Percentiles rank a stretch among this genome's conserved stretches.
Evolutionary conservation across 139 green algal species (phyloP).

Genomic region (Limnomonas spitsbergensis): DNA sequence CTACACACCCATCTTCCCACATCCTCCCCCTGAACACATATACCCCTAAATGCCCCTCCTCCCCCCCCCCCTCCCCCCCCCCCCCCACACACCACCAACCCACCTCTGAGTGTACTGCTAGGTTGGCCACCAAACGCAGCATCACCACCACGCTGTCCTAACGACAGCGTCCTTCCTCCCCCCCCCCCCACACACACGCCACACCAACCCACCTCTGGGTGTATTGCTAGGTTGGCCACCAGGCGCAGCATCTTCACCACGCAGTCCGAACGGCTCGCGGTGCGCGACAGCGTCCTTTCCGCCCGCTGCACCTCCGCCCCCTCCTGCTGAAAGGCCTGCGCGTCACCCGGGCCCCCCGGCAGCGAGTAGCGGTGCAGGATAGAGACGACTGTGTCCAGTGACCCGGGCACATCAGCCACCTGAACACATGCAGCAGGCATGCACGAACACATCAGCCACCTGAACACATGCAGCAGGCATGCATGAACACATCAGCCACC

Average conservation of each 20-base stretch:
- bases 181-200: neutral
- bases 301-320: neutral
- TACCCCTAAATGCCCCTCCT: too few species aligned
- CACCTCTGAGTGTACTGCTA: neutral
- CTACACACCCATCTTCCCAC: too few species aligned
- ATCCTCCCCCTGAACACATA: too few species aligned
- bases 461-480: too few species aligned
- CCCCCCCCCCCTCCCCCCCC: too few species aligned
- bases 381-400: conserved; percentile 25
- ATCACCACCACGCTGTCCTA: neutral
- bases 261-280: conserved; percentile 38
- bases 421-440: too few species aligned
- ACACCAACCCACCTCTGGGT: conserved; percentile 9
- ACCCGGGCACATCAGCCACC: conserved; percentile 26
- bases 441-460: conserved; percentile 25
- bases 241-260: conserved; percentile 56
- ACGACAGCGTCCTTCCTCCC: neutral
- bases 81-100: too few species aligned
- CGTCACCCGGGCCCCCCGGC: neutral
- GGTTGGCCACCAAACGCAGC: neutral
- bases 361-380: conserved; percentile 30
- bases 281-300: neutral
- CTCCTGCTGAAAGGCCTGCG: neutral
- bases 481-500: conserved; percentile 24
- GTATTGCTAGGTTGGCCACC: conserved; percentile 48